Percentiles rank a stretch among this genome's conserved stretches.
phyloP scores from a whole-genome alignment of 192 early-diverging fungal genomes.

The Coemansia sp. region DNA sequence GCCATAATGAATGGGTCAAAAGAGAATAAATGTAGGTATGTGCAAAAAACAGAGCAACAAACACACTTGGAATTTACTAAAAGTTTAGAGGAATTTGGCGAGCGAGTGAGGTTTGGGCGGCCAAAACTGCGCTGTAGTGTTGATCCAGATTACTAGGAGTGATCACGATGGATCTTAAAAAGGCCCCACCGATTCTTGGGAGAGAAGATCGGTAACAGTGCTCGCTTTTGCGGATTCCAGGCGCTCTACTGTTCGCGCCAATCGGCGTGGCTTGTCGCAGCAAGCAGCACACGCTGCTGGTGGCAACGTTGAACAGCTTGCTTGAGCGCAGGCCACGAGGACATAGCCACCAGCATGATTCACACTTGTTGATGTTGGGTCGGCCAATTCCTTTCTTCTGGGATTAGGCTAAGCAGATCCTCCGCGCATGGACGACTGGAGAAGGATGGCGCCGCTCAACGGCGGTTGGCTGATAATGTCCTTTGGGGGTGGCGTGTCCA shows the following conservation, averaged over 20 bases:
- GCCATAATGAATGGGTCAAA: background rate
- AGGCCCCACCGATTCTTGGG: background rate
- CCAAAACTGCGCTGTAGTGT: background rate
- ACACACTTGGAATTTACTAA: background rate
- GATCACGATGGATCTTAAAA: background rate
- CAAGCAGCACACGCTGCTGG: background rate
- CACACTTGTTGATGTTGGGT: background rate
- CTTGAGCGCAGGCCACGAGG: background rate
- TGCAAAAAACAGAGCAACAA: background rate
- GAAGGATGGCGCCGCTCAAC: background rate
- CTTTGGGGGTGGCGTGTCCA: conserved; percentile 10
- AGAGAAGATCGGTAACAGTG: background rate
- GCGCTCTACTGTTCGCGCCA: too few species aligned
- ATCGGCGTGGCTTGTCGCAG: background rate
- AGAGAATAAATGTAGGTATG: background rate
- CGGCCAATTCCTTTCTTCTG: background rate
- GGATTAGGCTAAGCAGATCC: background rate
- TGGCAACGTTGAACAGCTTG: background rate
- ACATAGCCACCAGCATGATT: background rate
- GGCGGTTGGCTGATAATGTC: conserved; percentile 18
- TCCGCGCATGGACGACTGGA: background rate
- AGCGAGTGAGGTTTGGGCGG: too few species aligned
- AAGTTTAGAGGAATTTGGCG: background rate
- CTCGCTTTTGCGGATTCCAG: too few species aligned
- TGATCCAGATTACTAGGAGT: background rate